These are phyloP conservation scores for Zelopaecilomyces penicillatus DNA, from an alignment of 2,329 filamentous ascomycete genomes.

Conservation along the genomic window DNA sequence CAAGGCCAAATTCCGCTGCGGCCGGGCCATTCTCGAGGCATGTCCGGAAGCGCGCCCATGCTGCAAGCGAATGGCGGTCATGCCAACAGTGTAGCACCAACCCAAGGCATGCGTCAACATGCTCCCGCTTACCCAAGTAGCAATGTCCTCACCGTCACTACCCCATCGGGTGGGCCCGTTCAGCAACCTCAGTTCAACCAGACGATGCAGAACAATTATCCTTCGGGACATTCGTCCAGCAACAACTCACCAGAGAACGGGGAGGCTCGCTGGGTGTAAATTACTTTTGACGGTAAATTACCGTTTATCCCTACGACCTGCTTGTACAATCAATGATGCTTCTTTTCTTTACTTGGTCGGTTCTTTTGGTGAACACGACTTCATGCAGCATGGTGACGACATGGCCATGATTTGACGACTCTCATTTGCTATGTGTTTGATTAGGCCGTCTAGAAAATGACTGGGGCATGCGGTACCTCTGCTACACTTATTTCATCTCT, in stretches of 20 bases:
- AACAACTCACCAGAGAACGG: slow-evolving; percentile 20
- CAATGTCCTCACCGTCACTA: slow-evolving; percentile 21
- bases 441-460: slow-evolving; percentile 15
- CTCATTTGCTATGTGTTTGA: slow-evolving; percentile 28
- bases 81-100: slow-evolving; percentile 16
- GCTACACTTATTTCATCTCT: slow-evolving; percentile 3
- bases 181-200: slow-evolving; percentile 23
- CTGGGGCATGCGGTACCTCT: neutral
- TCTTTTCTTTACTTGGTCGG: slow-evolving; percentile 16
- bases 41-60: slow-evolving; percentile 32
- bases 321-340: slow-evolving; percentile 25
- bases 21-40: slow-evolving; percentile 32
- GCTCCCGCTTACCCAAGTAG: slow-evolving; percentile 27
- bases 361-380: slow-evolving; percentile 16
- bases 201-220: slow-evolving; percentile 19
- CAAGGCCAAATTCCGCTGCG: slow-evolving; percentile 47
- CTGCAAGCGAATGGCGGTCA: slow-evolving; percentile 15
- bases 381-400: slow-evolving; percentile 27
- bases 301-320: slow-evolving; percentile 15
- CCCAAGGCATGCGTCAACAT: slow-evolving; percentile 22
- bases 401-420: slow-evolving; percentile 34
- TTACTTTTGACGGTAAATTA: slow-evolving; percentile 14
- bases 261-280: slow-evolving; percentile 33
- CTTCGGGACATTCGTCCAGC: slow-evolving; percentile 15
- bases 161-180: slow-evolving; percentile 14